Percentiles rank a stretch among this genome's conserved stretches.
Evolutionary conservation across 2,329 filamentous ascomycete species (phyloP).

Genomic region (Ramularia collo-cygni): DNA sequence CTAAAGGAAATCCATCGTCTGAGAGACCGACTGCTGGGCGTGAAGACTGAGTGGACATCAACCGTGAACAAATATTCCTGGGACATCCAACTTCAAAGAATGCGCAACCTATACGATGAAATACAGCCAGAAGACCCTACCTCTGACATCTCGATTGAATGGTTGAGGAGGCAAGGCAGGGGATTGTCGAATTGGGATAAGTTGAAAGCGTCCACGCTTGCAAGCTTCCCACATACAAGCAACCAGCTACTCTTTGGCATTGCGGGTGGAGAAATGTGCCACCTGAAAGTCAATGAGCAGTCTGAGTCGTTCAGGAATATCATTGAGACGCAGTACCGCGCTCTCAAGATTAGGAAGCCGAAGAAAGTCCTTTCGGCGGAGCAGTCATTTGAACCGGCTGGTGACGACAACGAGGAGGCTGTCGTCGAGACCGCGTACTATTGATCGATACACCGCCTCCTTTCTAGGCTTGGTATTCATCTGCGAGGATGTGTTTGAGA

Average conservation of each 20-base stretch:
- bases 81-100: conserved; percentile 1
- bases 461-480: no score
- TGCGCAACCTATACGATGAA: conserved; percentile 11
- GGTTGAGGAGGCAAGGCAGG: conserved; percentile 13
- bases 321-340: conserved; percentile 19
- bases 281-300: conserved; percentile 28
- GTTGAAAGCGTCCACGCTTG: conserved; percentile 41
- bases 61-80: neutral
- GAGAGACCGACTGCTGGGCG: conserved; percentile 1
- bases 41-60: conserved; percentile 4
- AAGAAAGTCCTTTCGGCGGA: conserved; percentile 9
- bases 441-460: neutral
- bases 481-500: no score
- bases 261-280: conserved; percentile 35
- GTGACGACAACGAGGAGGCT: conserved; percentile 1
- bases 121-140: conserved; percentile 14
- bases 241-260: conserved; percentile 32
- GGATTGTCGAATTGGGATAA: conserved; percentile 35
- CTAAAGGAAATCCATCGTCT: conserved; percentile 9
- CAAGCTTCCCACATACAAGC: conserved; percentile 21
- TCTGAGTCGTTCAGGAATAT: conserved; percentile 10
- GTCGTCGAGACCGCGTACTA: conserved; percentile 3
- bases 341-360: conserved; percentile 29
- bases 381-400: neutral
- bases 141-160: conserved; percentile 15